These are phyloP conservation scores for Quercus lobata DNA, from an alignment of 331 rosid genomes.

Conservation along the genomic window DNA sequence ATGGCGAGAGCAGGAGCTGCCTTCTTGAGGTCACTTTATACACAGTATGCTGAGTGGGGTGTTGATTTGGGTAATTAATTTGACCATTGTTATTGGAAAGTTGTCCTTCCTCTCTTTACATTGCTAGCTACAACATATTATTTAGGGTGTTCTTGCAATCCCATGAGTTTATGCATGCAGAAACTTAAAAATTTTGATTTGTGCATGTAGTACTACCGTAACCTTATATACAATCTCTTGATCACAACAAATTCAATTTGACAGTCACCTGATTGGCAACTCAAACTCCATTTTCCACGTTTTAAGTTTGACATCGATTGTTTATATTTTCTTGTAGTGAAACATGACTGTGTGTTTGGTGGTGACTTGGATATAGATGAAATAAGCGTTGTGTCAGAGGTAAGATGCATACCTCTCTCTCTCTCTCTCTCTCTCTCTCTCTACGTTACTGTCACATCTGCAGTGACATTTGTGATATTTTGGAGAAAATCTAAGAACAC, in stretches of 20 bases:
- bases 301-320: no score
- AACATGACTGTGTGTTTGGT: no score
- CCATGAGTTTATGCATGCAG: not conserved
- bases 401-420: constrained; percentile 26
- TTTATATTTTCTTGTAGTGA: no score
- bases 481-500: no score
- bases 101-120: not conserved
- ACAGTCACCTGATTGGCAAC: not conserved
- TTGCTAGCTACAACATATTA: not conserved
- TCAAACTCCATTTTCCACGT: constrained; percentile 4
- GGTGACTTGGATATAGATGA: no score
- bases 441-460: not conserved
- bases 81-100: not conserved
- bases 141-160: not conserved
- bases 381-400: constrained; percentile 54
- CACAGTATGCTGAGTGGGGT: constrained; percentile 88
- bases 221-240: not conserved
- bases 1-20: no score
- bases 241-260: not conserved
- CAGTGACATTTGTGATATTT: no score
- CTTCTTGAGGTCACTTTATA: constrained; percentile 76
- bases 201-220: not conserved
- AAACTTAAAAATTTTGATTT: not conserved
- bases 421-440: not conserved
- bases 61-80: constrained; percentile 64